Percentiles rank a stretch among this genome's conserved stretches.
These are phyloP conservation scores for Nannochloropsis salina DNA, from an alignment of 108 stramenopile genomes.

Conservation along the genomic window DNA sequence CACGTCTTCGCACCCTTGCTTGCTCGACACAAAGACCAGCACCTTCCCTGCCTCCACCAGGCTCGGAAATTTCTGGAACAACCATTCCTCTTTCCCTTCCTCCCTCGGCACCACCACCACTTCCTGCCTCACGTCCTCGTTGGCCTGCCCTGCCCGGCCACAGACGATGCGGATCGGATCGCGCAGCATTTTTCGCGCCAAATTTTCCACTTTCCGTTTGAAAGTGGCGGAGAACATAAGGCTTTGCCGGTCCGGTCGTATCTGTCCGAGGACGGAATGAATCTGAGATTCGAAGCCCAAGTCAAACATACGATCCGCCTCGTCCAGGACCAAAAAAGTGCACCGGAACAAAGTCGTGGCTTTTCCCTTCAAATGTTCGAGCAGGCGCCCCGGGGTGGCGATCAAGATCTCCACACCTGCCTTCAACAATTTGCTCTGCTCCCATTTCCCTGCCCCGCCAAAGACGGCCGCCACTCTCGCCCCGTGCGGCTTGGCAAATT, in stretches of 20 bases:
- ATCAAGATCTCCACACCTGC: slow-evolving; percentile 83
- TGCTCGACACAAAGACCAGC: slow-evolving; percentile 94
- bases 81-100: slow-evolving; percentile 53
- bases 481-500: slow-evolving; percentile 60
- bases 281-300: slow-evolving; percentile 99
- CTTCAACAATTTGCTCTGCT: slow-evolving; percentile 70
- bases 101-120: slow-evolving; percentile 45
- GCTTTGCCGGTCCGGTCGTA: slow-evolving; percentile 70
- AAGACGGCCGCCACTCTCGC: slow-evolving; percentile 36
- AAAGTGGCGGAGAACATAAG: slow-evolving; percentile 97
- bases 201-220: slow-evolving; percentile 71
- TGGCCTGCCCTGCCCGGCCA: slow-evolving; percentile 47
- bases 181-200: slow-evolving; percentile 50
- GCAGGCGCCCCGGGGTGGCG: slow-evolving; percentile 89
- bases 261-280: slow-evolving; percentile 63
- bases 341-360: slow-evolving; percentile 70
- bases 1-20: slow-evolving; percentile 92
- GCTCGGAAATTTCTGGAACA: slow-evolving; percentile 30
- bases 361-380: slow-evolving; percentile 82
- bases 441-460: slow-evolving; percentile 55
- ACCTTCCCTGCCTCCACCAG: slow-evolving; percentile 50
- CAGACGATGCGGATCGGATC: slow-evolving; percentile 53
- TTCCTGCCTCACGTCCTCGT: slow-evolving; percentile 48
- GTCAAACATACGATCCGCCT: slow-evolving; percentile 88
- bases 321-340: slow-evolving; percentile 83